Percentiles rank a stretch among this genome's conserved stretches.
These are phyloP conservation scores for Cryptosporidium felis DNA, from an alignment of 169 alveolate genomes.

Conservation along the genomic window DNA sequence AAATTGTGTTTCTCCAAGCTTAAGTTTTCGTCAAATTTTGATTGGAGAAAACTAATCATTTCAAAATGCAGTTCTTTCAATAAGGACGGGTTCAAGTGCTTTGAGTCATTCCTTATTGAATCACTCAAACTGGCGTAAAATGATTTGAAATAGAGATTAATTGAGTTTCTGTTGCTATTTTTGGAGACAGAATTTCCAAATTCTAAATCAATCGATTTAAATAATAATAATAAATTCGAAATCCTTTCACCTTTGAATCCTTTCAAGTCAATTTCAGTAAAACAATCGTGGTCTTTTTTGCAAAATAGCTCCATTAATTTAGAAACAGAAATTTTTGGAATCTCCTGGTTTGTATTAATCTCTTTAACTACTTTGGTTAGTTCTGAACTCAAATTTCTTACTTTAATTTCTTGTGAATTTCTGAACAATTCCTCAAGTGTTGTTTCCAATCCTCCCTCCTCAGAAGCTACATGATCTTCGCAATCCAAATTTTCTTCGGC, in stretches of 20 bases:
- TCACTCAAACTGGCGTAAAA: not conserved
- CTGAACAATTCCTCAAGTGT: too few relatives aligned
- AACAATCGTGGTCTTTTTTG: too few relatives aligned
- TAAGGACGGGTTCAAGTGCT: not conserved
- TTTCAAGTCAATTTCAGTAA: too few relatives aligned
- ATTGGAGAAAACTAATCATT: conserved; percentile 6
- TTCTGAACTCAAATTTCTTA: too few relatives aligned
- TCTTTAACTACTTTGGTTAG: too few relatives aligned
- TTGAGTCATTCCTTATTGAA: not conserved
- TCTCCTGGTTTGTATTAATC: too few relatives aligned
- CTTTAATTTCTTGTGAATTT: too few relatives aligned
- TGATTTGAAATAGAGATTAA: not conserved
- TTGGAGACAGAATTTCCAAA: not conserved
- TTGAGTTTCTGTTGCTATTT: not conserved
- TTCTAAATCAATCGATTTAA: conserved; percentile 32
- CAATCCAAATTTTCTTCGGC: not conserved
- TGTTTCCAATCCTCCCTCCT: not conserved
- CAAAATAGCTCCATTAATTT: too few relatives aligned
- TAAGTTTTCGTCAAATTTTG: not conserved
- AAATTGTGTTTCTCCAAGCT: not conserved
- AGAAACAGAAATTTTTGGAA: too few relatives aligned
- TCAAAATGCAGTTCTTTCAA: conserved; percentile 5
- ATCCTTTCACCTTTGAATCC: not conserved
- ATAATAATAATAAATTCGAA: not conserved
- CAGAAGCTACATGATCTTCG: not conserved